Conservation (phyloP, 2,329 filamentous ascomycete genomes). For the Nectriaceae sp. region DNA sequence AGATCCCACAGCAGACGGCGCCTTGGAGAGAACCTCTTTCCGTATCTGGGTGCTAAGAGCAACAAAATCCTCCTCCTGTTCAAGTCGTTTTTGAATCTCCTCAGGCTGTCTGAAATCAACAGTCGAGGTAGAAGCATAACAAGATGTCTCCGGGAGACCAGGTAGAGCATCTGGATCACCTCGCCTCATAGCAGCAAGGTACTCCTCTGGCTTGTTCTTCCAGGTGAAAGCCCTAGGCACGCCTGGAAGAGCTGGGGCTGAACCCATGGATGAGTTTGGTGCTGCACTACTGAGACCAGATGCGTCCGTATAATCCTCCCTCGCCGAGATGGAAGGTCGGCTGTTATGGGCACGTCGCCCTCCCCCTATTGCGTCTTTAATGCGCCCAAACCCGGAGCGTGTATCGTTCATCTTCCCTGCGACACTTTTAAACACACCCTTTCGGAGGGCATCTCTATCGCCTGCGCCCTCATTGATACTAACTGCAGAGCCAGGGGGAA, state of each 20-base stretch:
- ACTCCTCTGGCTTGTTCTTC: conserved; percentile 66
- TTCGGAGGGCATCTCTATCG: conserved; percentile 61
- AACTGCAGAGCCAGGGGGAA: conserved; percentile 46
- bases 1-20: conserved; percentile 60
- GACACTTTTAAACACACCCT: conserved; percentile 75
- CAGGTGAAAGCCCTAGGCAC: conserved; percentile 59
- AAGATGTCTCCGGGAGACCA: conserved; percentile 24
- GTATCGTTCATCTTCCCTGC: conserved; percentile 79
- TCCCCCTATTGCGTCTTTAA: conserved; percentile 80
- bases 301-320: conserved; percentile 52
- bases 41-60: conserved; percentile 43
- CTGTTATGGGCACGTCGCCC: conserved; percentile 53
- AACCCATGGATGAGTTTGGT: conserved; percentile 26
- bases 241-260: conserved; percentile 38
- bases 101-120: conserved; percentile 24
- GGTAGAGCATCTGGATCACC: conserved; percentile 32
- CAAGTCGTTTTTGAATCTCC: conserved; percentile 22
- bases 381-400: conserved; percentile 77
- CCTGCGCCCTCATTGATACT: conserved; percentile 49
- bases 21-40: conserved; percentile 43
- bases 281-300: conserved; percentile 12
- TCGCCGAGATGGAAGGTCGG: conserved; percentile 50
- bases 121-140: conserved; percentile 30
- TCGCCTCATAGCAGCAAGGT: conserved; percentile 45
- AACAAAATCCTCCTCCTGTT: conserved; percentile 28